Percentiles rank a stretch among this genome's conserved stretches.
Conservation (phyloP, 495 filamentous ascomycete genomes). For the Hypoxylon lenormandii region DNA sequence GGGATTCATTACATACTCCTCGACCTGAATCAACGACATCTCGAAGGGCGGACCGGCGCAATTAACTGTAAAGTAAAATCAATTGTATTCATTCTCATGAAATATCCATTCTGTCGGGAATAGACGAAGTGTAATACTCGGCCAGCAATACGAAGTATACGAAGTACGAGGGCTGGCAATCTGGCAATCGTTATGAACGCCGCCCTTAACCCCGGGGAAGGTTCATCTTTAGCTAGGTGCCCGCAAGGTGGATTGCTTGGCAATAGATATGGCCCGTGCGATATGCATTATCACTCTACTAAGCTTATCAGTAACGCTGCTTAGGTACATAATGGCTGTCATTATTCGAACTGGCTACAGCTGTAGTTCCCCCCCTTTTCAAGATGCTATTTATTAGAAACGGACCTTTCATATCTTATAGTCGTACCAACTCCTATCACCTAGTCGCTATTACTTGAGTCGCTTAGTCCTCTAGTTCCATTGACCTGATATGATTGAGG, state of each 20-base stretch:
- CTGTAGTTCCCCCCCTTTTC: no score
- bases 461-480: constrained; percentile 4
- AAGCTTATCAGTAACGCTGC: no score
- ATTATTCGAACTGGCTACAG: no score
- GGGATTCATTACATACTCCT: constrained; percentile 76
- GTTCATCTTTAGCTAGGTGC: no score
- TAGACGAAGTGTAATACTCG: constrained; percentile 2
- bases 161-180: background rate
- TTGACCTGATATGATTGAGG: constrained; percentile 17
- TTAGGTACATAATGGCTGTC: no score
- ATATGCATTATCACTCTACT: no score
- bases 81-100: constrained; percentile 28
- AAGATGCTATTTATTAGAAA: no score
- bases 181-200: no score
- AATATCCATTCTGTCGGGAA: constrained; percentile 15
- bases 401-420: no score
- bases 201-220: no score
- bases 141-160: background rate
- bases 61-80: constrained; percentile 14
- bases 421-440: background rate
- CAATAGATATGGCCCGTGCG: no score
- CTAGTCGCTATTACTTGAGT: background rate
- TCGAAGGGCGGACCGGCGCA: constrained; percentile 18
- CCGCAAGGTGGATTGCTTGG: no score
- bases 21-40: constrained; percentile 96